Evolutionary conservation across 2,329 filamentous ascomycete genomes (phyloP), one percentile per base, ranked within the genome.

Genomic region (Cytospora leucostoma): DNA sequence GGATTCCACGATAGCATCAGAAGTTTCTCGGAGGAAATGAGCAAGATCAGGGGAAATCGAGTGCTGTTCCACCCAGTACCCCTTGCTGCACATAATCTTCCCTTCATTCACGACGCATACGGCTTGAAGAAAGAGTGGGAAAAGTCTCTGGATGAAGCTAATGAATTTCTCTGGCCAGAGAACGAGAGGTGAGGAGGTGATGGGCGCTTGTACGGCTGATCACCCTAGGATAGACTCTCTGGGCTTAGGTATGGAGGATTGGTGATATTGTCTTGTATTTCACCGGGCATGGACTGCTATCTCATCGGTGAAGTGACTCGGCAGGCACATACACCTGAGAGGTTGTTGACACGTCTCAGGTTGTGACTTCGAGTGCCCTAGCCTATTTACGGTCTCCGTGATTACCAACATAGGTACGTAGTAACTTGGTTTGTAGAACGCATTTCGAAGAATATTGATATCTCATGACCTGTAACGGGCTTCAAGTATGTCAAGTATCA

Each of bases 21-120:
- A 40, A 47, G 52, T 11, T 72, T 71, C 27, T 64, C 66, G 8
- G 34, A 62, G 44, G 59, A 69, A 49, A 71, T 71, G 69, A 52
- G 51, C 0, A 49, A 54, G 1, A 34, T 70, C 1, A 19, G 19
- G 5, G 59, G 52, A 6, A 56, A 61, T 27, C 38, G 59, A 27
- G 59, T 61, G 44, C 52, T 49, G 21, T 56, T 56, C 52, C 59
- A 34, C 47, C 37, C 59, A 8, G 57, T 52, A 10, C 19, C 59
- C 1, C 12, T 37, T 8, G 40, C 59, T 12, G 38, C 59, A 6
- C 52, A 61, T 44, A 51, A 56, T 33, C 38, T 56, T 12, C 59
- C 53, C 15, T 56, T 61, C 6, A 32, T n/a, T 11, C 59, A 61
- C 34, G 44, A 61, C 1, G 19, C 19, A 17, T 61, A 56, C 38